Conservation (phyloP, 192 early-diverging fungal species). For the Backusella westeae region DNA sequence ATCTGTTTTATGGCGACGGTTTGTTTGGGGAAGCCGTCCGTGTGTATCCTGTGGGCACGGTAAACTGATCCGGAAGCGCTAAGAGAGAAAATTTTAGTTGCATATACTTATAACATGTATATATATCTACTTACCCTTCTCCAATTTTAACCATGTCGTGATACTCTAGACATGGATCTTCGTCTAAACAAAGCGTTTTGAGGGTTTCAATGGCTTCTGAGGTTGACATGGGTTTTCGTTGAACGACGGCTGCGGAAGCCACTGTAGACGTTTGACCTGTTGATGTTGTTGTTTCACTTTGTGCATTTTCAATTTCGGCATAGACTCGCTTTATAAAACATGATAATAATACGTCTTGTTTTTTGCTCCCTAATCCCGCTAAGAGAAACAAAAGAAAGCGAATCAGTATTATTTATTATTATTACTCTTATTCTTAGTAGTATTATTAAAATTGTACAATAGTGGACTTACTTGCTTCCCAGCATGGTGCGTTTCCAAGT, state of each 20-base stretch:
- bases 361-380: slow-evolving; percentile 10
- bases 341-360: slow-evolving; percentile 13
- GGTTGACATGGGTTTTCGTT: background rate
- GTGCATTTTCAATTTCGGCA: slow-evolving; percentile 13
- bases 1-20: slow-evolving; percentile 93
- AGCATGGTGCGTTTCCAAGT: background rate
- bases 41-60: slow-evolving; percentile 70
- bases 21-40: slow-evolving; percentile 45
- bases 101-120: background rate
- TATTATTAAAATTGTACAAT: no score
- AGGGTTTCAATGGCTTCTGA: background rate
- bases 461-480: background rate
- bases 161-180: slow-evolving; percentile 42
- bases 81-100: background rate
- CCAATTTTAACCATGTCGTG: slow-evolving; percentile 88
- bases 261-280: background rate
- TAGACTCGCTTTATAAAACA: slow-evolving; percentile 17
- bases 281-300: background rate
- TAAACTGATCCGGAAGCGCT: slow-evolving; percentile 91
- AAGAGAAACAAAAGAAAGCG: background rate
- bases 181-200: background rate
- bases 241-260: background rate
- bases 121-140: slow-evolving; percentile 60
- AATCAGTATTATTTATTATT: background rate
- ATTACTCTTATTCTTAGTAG: background rate